Base-by-base conservation (phyloP, 2,329 filamentous ascomycete species). In the Fusarium veterinarium region DNA sequence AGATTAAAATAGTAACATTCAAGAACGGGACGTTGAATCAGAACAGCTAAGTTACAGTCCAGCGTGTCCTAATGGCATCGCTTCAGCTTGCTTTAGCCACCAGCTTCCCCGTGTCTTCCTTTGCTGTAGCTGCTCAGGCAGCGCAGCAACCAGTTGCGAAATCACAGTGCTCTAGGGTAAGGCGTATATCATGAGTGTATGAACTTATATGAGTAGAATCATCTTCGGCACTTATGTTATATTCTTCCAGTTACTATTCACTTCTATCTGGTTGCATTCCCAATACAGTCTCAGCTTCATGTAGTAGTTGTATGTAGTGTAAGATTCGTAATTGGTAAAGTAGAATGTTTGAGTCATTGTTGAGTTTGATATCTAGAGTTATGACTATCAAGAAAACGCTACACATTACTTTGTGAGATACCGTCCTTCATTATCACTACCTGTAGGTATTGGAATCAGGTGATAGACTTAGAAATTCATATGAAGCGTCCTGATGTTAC, bases 1-100 rank as follows among this genome's bases (percentile, higher is more conserved):
- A 42, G 30, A 35, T 63, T 44, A 37, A 69, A 55, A 69, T 67
- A 58, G 37, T 31, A 68, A 53, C 33, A 28, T 12, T 37, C 44
- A 40, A 49, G 38, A 58, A 45, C 25, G 23, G 17, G 16, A 37
- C 12, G 9, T n/a, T 12, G 13, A 31, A 16, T 28, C 6, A n/a
- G 13, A 16, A 57, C 10, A 52, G 23, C 49, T 25, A 33, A 33
- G 31, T 33, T 33, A 40, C 19, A 20, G 10, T 28, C 9, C 17
- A 52, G 6, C 23, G 14, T 28, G 17, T 11, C 4, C 5, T 16
- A 11, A 16, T 12, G 23, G 14, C 13, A 17, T 48, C 19, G 30
- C 30, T 17, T 57, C 5, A 14, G 28, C 19, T n/a, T 35, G 10
- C 30, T 25, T 33, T 14, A 46, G 10, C 31, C 14, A 41, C 23